Base-by-base conservation (phyloP, 495 filamentous ascomycete species). In the Lophiostoma macrostomum region DNA sequence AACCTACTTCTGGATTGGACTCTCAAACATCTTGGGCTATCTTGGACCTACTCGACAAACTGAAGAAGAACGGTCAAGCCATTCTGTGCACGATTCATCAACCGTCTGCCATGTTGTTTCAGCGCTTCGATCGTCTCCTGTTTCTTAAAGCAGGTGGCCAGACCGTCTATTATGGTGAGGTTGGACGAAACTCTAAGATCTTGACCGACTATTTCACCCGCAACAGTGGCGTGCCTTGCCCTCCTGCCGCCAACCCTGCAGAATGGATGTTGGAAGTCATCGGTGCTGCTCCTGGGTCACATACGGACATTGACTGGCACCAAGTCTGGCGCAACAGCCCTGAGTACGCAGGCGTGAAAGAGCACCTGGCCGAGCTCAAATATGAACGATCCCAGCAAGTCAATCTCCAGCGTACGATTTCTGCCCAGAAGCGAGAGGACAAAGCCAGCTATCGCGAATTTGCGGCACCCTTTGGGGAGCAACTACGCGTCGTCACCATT, bases 211-310 rank as follows among this genome's bases (percentile, higher is more conserved):
- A 95, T 70, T 96, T 96, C 58, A 86, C 93, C 69, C 74, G 76
- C 39, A 85, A 91, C 63, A 85, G 90, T 38, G 87, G 85, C 3
- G 71, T 76, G 16, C 74, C 80, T 34, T 95, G 90, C 68, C 86
- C 86, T 2, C 56, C 64, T 2, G 83, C 86, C 13, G 86, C 88
- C n/a, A 96, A 87, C 70, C 90, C 90, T 23, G 91, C 91, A 16
- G 91, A 97, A 71, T 95, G 88, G 87, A 96, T 97, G 88, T 75
- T 97, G 29, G 90, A 95, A 64, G 84, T 89, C 40, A 95, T 91
- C 63, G 91, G 91, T 54, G 90, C 89, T 22, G 90, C 91, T 1
- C 90, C 91, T n/a, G 89, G 88, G 20, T 83, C 81, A 16, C 65
- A 76, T 48, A 83, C 81, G 16, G 78, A 87, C 28, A 79, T 86